Evolutionary conservation across 768 basidiomycete genomes (phyloP), one percentile per base, ranked within the genome.

Genomic region (Tephrocybe sp.): DNA sequence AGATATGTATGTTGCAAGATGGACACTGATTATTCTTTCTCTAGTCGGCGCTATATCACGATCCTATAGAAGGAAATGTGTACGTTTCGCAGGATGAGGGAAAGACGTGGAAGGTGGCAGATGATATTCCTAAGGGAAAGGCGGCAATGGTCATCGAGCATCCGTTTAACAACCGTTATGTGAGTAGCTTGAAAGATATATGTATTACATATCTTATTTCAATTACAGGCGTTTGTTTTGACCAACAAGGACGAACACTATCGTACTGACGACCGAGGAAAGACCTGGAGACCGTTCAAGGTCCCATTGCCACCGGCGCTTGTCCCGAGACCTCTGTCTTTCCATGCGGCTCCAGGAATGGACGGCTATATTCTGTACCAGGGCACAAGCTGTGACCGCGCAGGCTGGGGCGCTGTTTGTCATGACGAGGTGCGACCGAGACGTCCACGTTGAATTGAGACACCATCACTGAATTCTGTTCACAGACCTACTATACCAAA

Each of bases 81-180:
- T 82, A 82, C 59, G 77, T 94, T 13, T 94, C 94, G 3, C 72
- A 75, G 13, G 82, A 98, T 61, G 97, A 99, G 70, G 97, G 97
- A 45, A 92, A 85, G 68, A 63, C 70, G 0, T 84, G 80, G 70
- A 75, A 74, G 6, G 69, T 64, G 21, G 78, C 75, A 15, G 69
- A 74, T 0, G 78, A 66, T 29, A 75, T 88, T 46, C 80, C 76
- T 0, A 50, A 58, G 46, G 88, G 86, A 15, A 70, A 77, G 40
- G 82, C 88, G 0, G 57, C 72, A 2, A 82, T 87, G 75, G 82
- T 97, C 29, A 71, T 98, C 43, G 81, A 86, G 54, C 97, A 98
- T 63, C 95, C 97, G 1, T 84, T 84, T 59, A 79, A 95, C 63
- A 90, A 83, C 54, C 73, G 77, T 50, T 83, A 83, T 64, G 91